Percentiles rank a stretch among this genome's conserved stretches.
Evolutionary conservation across 495 filamentous ascomycete genomes (phyloP).

Genomic region (Neurospora tetraspora): DNA sequence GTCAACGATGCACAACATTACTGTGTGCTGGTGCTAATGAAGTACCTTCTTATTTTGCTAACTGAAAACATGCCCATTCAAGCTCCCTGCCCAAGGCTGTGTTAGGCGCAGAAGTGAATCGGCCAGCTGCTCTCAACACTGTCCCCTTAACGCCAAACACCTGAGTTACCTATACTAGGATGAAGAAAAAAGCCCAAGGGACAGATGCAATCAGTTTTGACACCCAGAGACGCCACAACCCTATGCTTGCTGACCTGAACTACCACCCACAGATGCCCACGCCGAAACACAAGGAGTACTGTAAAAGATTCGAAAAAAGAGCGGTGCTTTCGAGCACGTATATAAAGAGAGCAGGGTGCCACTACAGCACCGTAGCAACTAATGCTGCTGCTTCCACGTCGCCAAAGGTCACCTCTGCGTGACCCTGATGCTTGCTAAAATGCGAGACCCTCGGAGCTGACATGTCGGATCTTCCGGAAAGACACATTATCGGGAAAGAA

Average conservation of each 20-base stretch:
- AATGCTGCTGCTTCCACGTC: background rate
- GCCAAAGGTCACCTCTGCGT: background rate
- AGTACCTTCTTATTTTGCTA: background rate
- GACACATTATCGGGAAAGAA: background rate
- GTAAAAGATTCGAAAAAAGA: background rate
- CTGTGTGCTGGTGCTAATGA: background rate
- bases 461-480: background rate
- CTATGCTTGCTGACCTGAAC: background rate
- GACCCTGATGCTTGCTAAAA: background rate
- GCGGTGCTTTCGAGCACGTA: background rate
- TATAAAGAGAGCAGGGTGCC: background rate
- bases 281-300: background rate
- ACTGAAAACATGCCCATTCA: background rate
- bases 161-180: background rate
- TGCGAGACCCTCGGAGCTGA: background rate
- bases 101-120: background rate
- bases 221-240: background rate
- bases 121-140: background rate
- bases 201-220: background rate
- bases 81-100: background rate
- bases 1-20: background rate
- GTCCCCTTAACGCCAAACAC: background rate
- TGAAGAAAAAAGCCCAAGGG: background rate
- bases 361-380: background rate
- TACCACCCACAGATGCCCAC: background rate